Evolutionary conservation across 805 yeast species (phyloP).

Genomic region (Saturnispora sanitii): DNA sequence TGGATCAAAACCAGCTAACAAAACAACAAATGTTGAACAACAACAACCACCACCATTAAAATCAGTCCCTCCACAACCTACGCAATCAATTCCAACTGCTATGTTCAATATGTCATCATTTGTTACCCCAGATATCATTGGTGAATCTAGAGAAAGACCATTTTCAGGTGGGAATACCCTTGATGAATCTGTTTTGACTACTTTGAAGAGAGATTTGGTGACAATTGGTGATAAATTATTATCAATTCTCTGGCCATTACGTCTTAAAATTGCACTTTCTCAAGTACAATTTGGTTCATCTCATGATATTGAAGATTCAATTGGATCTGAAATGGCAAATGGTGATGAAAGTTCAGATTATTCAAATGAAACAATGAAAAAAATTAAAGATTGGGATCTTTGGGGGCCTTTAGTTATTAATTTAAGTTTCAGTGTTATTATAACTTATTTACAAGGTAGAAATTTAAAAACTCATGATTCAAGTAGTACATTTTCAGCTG

Average conservation of each 20-base stretch:
- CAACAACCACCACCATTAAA: background rate
- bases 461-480: conserved; percentile 25
- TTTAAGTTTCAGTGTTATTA: conserved; percentile 36
- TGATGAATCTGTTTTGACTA: conserved; percentile 44
- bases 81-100: conserved; percentile 4
- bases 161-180: conserved; percentile 49
- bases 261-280: conserved; percentile 23
- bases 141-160: conserved; percentile 35
- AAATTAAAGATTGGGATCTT: conserved; percentile 47
- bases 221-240: conserved; percentile 27
- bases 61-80: conserved; percentile 6
- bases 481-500: conserved; percentile 43
- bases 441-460: conserved; percentile 35
- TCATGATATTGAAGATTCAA: conserved; percentile 18
- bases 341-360: conserved; percentile 22
- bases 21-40: too few relatives aligned
- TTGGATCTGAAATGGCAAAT: conserved; percentile 14
- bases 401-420: conserved; percentile 54
- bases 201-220: conserved; percentile 30
- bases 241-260: conserved; percentile 30
- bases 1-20: background rate
- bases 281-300: conserved; percentile 14
- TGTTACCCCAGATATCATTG: conserved; percentile 25
- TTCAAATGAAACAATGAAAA: conserved; percentile 26
- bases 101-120: conserved; percentile 26